Evolutionary conservation across 2,329 filamentous ascomycete genomes (phyloP).

Genomic region (Sporothrix curviconia): DNA sequence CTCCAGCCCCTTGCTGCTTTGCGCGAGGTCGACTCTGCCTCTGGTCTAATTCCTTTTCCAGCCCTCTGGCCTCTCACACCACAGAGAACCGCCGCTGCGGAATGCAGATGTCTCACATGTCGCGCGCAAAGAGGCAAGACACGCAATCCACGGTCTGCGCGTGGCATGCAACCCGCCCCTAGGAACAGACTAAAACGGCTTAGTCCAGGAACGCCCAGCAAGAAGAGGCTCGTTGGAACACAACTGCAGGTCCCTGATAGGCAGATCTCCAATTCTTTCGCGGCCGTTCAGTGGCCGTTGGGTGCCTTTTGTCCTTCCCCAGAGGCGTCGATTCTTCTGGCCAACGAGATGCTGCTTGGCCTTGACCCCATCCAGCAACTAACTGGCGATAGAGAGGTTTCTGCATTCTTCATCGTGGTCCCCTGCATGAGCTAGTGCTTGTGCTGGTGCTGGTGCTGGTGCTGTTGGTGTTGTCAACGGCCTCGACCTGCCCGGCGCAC

Average conservation of each 20-base stretch:
- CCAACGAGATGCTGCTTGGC: background rate
- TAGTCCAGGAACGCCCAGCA: constrained; percentile 9
- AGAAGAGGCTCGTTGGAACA: background rate
- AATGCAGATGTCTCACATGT: constrained; percentile 1
- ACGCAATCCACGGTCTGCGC: background rate
- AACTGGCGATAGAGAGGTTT: background rate
- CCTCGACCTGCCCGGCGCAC: no score
- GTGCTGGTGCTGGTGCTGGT: no score
- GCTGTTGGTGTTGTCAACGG: background rate
- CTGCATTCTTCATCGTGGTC: constrained; percentile 16
- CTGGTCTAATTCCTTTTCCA: background rate
- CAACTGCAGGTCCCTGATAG: background rate
- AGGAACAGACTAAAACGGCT: background rate
- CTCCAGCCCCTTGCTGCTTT: constrained; percentile 11
- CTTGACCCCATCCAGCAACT: background rate
- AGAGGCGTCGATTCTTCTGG: background rate
- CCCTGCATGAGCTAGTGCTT: constrained; percentile 7
- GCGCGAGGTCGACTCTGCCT: background rate
- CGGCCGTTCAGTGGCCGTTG: background rate
- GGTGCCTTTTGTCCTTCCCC: background rate
- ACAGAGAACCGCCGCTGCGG: background rate
- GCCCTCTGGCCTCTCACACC: background rate
- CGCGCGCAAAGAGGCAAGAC: background rate
- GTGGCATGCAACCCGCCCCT: constrained; percentile 14
- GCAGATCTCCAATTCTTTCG: background rate